Base-by-base conservation (phyloP, 176 grass and related monocot genomes). In the Juncus effusus region DNA sequence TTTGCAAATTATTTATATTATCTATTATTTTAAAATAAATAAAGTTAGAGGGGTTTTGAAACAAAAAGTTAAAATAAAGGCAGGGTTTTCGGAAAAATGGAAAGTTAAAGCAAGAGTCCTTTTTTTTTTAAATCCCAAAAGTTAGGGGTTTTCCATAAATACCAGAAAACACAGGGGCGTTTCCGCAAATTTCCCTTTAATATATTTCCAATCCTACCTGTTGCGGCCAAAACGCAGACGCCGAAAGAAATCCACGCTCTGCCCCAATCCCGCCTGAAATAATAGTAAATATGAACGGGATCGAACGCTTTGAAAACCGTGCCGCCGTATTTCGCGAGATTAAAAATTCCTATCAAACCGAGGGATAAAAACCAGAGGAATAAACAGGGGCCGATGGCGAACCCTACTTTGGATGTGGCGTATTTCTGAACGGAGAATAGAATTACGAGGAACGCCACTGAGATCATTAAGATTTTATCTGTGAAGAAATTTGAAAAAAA, bases 291-390 rank as follows among this genome's bases (percentile, higher is more conserved):
- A 69, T 97, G 81, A 76, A 86, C 38, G 75, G 93, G 93, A 82
- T 80, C 92, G 85, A 97, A 89, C 67, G 93, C 88, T 69, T 83
- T 82, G 16, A 92, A 86, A 61, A 87, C 88, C 72, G 80, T 19
- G 4, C 16, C 41, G 9, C 88, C 88, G 77, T 92, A 97, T 72
- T 63, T 85, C 78, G 74, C 65, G 54, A 97, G 78, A 84, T 97
- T 97, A 72, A 79, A 97, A 67, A 89, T 82, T 67, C 88, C 85
- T 54, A 97, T 84, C 58, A 74, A 82, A 70, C 93, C 93, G 54
- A 97, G 85, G 60, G 76, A 97, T 55, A 79, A 89, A 89, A 97
- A 97, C 93, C 93, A 97, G 78, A 92, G 73, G 77, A 97, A 84
- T 69, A 97, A 92, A 81, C 71, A 79, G 57, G 93, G 93, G 41